Conservation (phyloP, 2,329 filamentous ascomycete genomes). For the Macrophomina tecta region DNA sequence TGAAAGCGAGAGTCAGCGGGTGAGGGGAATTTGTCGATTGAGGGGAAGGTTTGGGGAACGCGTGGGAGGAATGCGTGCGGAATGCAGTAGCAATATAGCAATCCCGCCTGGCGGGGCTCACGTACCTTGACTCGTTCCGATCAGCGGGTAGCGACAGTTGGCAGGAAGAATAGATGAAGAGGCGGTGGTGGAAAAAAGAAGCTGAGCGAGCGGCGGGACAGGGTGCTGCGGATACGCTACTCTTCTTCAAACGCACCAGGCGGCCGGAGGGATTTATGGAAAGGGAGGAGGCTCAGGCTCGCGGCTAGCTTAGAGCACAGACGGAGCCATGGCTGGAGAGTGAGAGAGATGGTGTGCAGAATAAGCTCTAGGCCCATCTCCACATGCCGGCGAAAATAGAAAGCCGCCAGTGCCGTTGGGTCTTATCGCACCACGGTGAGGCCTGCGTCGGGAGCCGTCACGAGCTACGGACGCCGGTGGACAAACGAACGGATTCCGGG, state of each 20-base stretch:
- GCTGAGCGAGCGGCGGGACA: conserved; percentile 2
- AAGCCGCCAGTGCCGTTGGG: conserved; percentile 14
- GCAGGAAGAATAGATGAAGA: neutral
- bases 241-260: neutral
- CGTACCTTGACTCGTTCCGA: conserved; percentile 12
- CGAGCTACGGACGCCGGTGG: neutral
- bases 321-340: conserved; percentile 21
- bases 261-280: conserved; percentile 21
- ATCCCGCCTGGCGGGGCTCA: neutral
- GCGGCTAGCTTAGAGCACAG: conserved; percentile 17
- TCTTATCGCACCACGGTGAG: conserved; percentile 4
- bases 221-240: conserved; percentile 2
- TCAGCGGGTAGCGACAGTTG: conserved; percentile 22
- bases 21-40: neutral
- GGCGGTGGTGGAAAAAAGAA: neutral
- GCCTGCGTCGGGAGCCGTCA: neutral
- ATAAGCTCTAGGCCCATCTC: conserved; percentile 21
- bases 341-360: conserved; percentile 22
- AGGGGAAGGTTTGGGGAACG: neutral
- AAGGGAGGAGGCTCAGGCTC: conserved; percentile 25
- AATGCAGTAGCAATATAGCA: conserved; percentile 18
- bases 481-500: too few species aligned
- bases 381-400: conserved; percentile 1
- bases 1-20: conserved; percentile 12
- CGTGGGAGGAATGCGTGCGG: conserved; percentile 15